Evolutionary conservation across 768 basidiomycete species (phyloP).

Genomic region (Mycena belliarum): DNA sequence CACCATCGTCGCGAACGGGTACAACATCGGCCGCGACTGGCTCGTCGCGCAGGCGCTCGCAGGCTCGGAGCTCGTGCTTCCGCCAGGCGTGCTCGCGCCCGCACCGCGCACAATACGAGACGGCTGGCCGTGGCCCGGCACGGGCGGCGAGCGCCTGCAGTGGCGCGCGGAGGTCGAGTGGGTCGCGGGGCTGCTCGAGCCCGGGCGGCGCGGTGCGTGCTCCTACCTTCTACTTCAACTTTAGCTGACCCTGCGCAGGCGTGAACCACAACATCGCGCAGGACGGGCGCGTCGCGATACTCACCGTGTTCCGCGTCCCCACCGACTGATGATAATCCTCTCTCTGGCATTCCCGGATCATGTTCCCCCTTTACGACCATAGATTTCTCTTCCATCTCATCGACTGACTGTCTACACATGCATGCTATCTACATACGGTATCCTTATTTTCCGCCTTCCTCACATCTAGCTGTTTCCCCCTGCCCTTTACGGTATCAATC

Average conservation of each 20-base stretch:
- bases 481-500: too few relatives aligned
- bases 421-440: too few relatives aligned
- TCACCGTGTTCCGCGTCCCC: conserved; percentile 58
- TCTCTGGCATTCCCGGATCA: too few relatives aligned
- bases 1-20: conserved; percentile 75
- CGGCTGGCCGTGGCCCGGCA: conserved; percentile 40
- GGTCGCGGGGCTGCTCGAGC: conserved; percentile 66
- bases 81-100: background rate
- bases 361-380: background rate
- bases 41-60: conserved; percentile 64
- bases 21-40: conserved; percentile 79
- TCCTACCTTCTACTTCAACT: background rate
- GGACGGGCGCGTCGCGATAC: conserved; percentile 78
- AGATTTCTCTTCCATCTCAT: background rate
- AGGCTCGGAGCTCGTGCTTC: conserved; percentile 11
- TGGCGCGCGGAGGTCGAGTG: conserved; percentile 83
- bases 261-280: conserved; percentile 81
- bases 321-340: conserved; percentile 13
- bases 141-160: conserved; percentile 61
- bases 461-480: too few relatives aligned
- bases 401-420: too few relatives aligned
- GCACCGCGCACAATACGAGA: too few relatives aligned
- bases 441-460: too few relatives aligned
- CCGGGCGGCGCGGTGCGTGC: conserved; percentile 65
- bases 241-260: conserved; percentile 40